Base-by-base conservation (phyloP, 345 rosid species). In the Eucalyptus sideroxylon region DNA sequence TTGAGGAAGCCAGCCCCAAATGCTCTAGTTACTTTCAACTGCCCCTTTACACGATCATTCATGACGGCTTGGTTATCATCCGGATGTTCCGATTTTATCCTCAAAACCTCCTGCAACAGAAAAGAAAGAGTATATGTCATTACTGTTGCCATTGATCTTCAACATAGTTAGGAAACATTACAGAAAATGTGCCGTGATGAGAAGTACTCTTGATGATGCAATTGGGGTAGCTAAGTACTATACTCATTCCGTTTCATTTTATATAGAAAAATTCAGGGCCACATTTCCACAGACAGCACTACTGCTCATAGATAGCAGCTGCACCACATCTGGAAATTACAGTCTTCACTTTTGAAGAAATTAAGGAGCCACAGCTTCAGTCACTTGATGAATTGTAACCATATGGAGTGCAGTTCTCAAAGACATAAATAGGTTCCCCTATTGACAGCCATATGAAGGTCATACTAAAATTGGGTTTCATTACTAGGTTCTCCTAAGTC, bases 1-100 rank as follows among this genome's bases (percentile, higher is more conserved):
- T 97, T 97, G 89, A 97, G 93, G 94, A 97, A 97, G 40, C 96
- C 97, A 82, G 99, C 99, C 88, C 99, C 99, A 87, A 97, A 97
- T 47, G 99, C 98, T 93, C 99, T 92, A 55, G 99, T 97, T 90
- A 96, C 99, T 95, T 96, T 97, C 88, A 97, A 89, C 91, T 96
- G 99, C 51, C 99, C 99, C 93, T 97, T 97, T 82, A 96, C 99
- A 92, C 99, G 92, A 93, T 95, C 98, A 91, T 97, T 97, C 77
- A 95, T 91, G 92, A 97, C 92, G 9, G 98, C 95, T 91, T 96
- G 96, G 88, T 91, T 91, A 90, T 97, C 99, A 89, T 95, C 98
- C 49, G 96, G 96, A 92, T 97, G 99, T 92, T 97, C 99, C 3
- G 94, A 95, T 92, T 93, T 96, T 90, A 97, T 91, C 92, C 99